Evolutionary conservation across 495 filamentous ascomycete genomes (phyloP).

Genomic region (Aspergillus indologenus): DNA sequence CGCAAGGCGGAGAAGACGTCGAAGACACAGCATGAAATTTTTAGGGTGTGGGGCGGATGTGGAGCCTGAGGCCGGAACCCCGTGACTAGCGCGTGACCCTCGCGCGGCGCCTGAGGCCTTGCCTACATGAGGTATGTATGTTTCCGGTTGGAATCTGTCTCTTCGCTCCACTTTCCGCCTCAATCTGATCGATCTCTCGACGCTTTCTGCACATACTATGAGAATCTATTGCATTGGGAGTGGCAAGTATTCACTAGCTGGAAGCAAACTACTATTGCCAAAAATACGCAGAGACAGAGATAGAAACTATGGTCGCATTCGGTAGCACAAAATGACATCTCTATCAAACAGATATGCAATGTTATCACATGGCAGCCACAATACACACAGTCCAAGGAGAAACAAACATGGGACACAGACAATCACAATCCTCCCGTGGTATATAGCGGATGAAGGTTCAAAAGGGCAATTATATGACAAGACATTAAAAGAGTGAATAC

Average conservation of each 20-base stretch:
- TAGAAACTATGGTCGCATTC: background rate
- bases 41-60: constrained; percentile 21
- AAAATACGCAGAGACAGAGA: background rate
- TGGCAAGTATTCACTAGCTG: background rate
- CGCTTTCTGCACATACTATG: background rate
- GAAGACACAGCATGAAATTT: constrained; percentile 17
- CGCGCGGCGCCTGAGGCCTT: constrained; percentile 8
- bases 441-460: constrained; percentile 19
- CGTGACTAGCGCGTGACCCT: constrained; percentile 20
- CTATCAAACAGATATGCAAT: background rate
- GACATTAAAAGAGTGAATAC: constrained; percentile 25
- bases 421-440: constrained; percentile 18
- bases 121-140: constrained; percentile 15
- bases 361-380: constrained; percentile 9
- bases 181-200: background rate
- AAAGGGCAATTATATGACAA: constrained; percentile 5
- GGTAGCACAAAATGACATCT: background rate
- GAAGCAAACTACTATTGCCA: background rate
- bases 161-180: background rate
- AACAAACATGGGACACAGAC: constrained; percentile 11
- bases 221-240: background rate
- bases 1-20: constrained; percentile 13
- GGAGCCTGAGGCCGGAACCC: constrained; percentile 24
- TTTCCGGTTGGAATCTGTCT: background rate
- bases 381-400: constrained; percentile 2